Percentiles rank a stretch among this genome's conserved stretches.
phyloP scores from a whole-genome alignment of 176 grass and related monocot genomes.

The Oryza punctata region DNA sequence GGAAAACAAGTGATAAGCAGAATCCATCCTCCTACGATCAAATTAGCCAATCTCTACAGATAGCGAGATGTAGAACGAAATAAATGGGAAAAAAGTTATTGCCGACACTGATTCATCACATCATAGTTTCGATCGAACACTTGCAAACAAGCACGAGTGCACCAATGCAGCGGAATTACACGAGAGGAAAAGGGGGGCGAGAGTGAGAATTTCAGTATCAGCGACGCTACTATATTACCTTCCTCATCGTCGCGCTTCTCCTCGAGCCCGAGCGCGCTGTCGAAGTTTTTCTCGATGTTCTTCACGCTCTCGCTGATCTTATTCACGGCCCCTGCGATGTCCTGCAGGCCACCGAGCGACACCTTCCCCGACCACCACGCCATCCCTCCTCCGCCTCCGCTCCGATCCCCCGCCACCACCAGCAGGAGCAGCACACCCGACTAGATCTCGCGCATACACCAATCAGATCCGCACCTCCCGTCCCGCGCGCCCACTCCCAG shows the following conservation, averaged over 20 bases:
- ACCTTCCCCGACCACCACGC: constrained; percentile 94
- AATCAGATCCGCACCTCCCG: constrained; percentile 48
- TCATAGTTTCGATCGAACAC: background rate
- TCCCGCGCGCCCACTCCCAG: background rate
- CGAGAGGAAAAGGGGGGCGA: background rate
- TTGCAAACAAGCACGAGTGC: background rate
- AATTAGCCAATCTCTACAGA: background rate
- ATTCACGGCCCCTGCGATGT: constrained; percentile 94
- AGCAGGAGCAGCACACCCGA: background rate
- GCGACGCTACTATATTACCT: constrained; percentile 49
- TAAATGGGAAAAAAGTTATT: background rate
- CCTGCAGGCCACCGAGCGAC: constrained; percentile 85
- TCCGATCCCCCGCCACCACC: constrained; percentile 19
- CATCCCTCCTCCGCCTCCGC: constrained; percentile 41
- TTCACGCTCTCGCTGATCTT: constrained; percentile 99
- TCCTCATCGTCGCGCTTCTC: constrained; percentile 76
- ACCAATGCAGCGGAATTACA: constrained; percentile 1
- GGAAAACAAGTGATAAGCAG: background rate
- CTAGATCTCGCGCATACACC: constrained; percentile 57
- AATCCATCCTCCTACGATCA: background rate
- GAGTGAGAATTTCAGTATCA: background rate
- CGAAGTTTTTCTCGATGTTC: constrained; percentile 99
- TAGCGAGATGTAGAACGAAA: background rate
- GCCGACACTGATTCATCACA: background rate
- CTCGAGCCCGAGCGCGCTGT: constrained; percentile 90